These are phyloP conservation scores for Hortaea sp. DNA, from an alignment of 2,329 filamentous ascomycete genomes.

Conservation along the genomic window DNA sequence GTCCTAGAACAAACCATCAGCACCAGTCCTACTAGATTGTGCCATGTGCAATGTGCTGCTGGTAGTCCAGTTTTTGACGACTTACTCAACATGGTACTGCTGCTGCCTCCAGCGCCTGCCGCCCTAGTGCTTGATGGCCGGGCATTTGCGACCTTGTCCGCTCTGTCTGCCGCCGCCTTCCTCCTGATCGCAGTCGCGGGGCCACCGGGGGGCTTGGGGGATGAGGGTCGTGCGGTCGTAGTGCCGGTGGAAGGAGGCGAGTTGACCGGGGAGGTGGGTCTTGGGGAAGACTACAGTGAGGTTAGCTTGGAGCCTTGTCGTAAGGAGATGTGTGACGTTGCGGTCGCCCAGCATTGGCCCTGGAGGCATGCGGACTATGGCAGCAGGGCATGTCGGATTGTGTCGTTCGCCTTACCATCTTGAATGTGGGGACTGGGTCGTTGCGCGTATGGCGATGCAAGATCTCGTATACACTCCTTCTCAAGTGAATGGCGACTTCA, in stretches of 20 bases:
- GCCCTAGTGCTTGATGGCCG: constrained; percentile 85
- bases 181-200: constrained; percentile 91
- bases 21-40: not conserved
- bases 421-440: no score
- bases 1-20: constrained; percentile 42
- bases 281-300: constrained; percentile 24
- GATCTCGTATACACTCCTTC: no score
- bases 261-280: constrained; percentile 28
- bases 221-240: constrained; percentile 66
- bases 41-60: no score
- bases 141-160: constrained; percentile 91
- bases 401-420: no score
- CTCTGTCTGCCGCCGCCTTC: constrained; percentile 91
- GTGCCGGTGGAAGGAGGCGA: constrained; percentile 55
- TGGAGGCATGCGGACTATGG: no score
- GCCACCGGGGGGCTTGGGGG: constrained; percentile 82
- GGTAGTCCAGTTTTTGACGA: not conserved
- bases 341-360: not conserved
- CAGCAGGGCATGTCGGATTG: no score
- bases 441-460: no score
- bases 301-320: not conserved
- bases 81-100: constrained; percentile 96
- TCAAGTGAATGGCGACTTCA: no score
- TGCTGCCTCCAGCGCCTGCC: constrained; percentile 89
- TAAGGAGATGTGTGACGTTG: not conserved